A percentile compares a stretch with the other conserved stretches of the same genome.
phyloP scores from a whole-genome alignment of 768 basidiomycete genomes.

The Saitozyma podzolica region DNA sequence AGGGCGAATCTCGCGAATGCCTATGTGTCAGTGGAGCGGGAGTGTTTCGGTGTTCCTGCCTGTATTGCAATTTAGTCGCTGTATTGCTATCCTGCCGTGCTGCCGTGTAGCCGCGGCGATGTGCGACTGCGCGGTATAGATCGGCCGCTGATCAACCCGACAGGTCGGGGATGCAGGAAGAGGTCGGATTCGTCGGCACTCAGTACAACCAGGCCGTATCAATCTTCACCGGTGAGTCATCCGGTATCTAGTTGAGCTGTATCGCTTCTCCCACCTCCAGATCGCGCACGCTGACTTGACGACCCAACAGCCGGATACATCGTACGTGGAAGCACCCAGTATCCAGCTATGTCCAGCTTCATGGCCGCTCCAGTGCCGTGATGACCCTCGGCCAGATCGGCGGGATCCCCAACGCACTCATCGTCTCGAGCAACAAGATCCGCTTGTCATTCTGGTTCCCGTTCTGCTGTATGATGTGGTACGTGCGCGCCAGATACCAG shows the following conservation, averaged over 20 bases:
- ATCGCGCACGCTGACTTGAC: constrained; percentile 60
- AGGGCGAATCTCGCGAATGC: constrained; percentile 61
- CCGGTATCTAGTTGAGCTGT: no score
- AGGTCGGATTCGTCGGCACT: constrained; percentile 65
- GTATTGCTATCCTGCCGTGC: no score
- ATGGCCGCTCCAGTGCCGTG: no score
- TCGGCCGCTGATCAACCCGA: constrained; percentile 48
- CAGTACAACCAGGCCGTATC: constrained; percentile 57
- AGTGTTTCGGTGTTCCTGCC: no score
- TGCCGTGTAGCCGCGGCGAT: no score
- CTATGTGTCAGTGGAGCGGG: neutral
- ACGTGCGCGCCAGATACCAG: no score
- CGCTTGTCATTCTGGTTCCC: constrained; percentile 70
- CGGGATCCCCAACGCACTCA: constrained; percentile 12
- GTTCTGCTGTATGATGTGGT: constrained; percentile 13
- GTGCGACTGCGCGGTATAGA: no score
- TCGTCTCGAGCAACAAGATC: constrained; percentile 48
- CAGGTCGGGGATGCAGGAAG: constrained; percentile 77
- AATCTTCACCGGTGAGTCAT: no score
- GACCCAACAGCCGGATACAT: constrained; percentile 74
- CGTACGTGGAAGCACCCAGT: neutral
- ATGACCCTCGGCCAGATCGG: constrained; percentile 53
- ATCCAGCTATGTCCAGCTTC: no score
- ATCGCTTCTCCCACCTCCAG: constrained; percentile 5
- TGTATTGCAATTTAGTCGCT: no score